Percentiles rank a stretch among this genome's conserved stretches.
These are phyloP conservation scores for Melampsora larici-populina DNA, from an alignment of 1,284 basidiomycete species.

Conservation along the genomic window DNA sequence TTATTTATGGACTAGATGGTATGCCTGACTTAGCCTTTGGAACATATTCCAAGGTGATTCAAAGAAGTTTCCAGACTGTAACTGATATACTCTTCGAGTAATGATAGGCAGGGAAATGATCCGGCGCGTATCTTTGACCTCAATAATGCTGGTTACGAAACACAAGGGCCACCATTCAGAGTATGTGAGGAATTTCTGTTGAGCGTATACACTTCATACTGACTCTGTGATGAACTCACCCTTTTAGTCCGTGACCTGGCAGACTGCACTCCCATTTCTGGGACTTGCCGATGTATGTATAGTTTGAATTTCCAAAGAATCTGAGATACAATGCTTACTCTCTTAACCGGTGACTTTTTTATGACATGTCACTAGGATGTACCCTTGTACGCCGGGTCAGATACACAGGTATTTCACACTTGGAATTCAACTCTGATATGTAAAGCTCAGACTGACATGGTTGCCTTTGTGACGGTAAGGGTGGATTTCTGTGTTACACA, in stretches of 20 bases:
- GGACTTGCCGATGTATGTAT: slow-evolving; percentile 31
- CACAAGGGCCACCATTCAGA: slow-evolving; percentile 14
- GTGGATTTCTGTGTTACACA: slow-evolving; percentile 2
- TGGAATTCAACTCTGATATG: neutral
- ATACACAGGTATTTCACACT: slow-evolving; percentile 8
- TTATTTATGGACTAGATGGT: slow-evolving; percentile 31
- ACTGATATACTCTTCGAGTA: neutral
- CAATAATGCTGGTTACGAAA: slow-evolving; percentile 25
- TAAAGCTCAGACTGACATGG: neutral
- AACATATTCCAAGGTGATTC: neutral
- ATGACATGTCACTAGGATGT: slow-evolving; percentile 23
- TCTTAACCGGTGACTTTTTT: too few relatives aligned
- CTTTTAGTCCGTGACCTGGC: neutral
- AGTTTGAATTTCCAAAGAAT: neutral
- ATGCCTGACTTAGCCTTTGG: neutral
- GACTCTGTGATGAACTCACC: neutral
- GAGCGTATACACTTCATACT: neutral
- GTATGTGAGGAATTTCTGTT: neutral
- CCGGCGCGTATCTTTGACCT: slow-evolving; percentile 32
- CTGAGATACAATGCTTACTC: too few relatives aligned
- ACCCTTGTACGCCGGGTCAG: slow-evolving; percentile 19
- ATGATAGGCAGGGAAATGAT: slow-evolving; percentile 16
- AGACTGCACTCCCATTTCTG: slow-evolving; percentile 24
- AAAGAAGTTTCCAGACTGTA: neutral
- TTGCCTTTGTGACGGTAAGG: too few relatives aligned